Evolutionary conservation across 768 basidiomycete species (phyloP), one percentile per base, ranked within the genome.

Genomic region (Agaricus subrufescens): DNA sequence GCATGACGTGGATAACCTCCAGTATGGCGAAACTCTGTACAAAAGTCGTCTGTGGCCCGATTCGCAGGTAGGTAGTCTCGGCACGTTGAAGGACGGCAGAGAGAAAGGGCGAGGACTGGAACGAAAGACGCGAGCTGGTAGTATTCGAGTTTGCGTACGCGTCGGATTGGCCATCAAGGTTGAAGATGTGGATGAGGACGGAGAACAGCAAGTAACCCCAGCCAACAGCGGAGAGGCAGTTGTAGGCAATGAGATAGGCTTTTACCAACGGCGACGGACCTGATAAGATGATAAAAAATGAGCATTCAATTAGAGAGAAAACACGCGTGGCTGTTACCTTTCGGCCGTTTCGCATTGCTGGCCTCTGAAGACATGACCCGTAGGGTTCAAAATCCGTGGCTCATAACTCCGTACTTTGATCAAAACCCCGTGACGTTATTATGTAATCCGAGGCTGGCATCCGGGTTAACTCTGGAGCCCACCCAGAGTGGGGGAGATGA

Each of bases 11-110:
- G 2, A 89, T 61, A 25, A 97, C 81, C 68, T 99, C 96, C 49
- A 99, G 73, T 0, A 84, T 63, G 1, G 96, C 96, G 50, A 84
- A 81, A 26, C 81, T 91, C 73, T 99, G 96, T 5, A 96, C 89
- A 59, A 84, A 75, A 4, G 84, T 81, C 2, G 86, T 87, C 34
- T 72, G 69, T 3, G 65, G 60, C 14, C 91, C 91, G 3, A 91
- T 74, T 5, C 82, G 81, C 10, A 77, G 68, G 66, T 83, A 86
- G 10, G 85, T 77, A 0, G 87, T 86, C 14, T 68, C 69, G 0
- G 85, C 71, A 37, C 86, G 75, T 44, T 71, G 69, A 27, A 81
- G 61, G 45, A 63, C 60, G 42, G 67, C 50, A 2, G 81, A 79
- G 25, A 79, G 63, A 46, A 56, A 77, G 55, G 53, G 59, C 72